These are phyloP conservation scores for Euphorbia peplus DNA, from an alignment of 345 rosid genomes.

Conservation along the genomic window DNA sequence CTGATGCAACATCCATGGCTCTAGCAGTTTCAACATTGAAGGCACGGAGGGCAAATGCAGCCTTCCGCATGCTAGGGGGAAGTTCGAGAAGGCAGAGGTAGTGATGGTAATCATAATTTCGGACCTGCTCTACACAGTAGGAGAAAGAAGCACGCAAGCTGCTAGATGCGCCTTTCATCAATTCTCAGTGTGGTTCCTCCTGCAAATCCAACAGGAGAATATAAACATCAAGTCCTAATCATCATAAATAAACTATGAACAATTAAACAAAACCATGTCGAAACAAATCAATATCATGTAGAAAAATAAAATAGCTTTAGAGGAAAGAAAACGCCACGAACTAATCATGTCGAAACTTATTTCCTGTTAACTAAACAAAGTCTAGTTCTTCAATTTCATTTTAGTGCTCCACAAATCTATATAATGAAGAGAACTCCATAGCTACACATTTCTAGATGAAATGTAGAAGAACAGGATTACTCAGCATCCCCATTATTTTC, in stretches of 20 bases:
- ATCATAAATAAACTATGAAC: too few relatives aligned
- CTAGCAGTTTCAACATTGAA: constrained; percentile 88
- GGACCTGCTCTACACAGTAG: constrained; percentile 80
- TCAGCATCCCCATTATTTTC: not conserved
- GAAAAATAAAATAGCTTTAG: too few relatives aligned
- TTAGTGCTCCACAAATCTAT: not conserved
- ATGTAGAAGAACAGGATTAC: not conserved
- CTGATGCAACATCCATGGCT: constrained; percentile 95
- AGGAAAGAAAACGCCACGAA: too few relatives aligned
- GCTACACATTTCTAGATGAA: not conserved
- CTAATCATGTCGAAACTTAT: too few relatives aligned
- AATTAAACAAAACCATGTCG: not conserved
- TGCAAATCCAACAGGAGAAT: constrained; percentile 15
- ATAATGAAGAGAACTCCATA: not conserved
- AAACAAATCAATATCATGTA: not conserved
- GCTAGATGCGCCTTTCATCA: constrained; percentile 57
- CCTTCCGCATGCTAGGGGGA: constrained; percentile 72
- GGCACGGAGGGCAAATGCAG: constrained; percentile 91
- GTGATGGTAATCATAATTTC: constrained; percentile 93
- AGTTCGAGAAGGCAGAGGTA: constrained; percentile 93
- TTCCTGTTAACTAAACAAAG: not conserved
- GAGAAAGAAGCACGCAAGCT: constrained; percentile 72
- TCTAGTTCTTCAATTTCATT: not conserved
- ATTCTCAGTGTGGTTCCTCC: constrained; percentile 26
- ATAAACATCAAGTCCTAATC: not conserved